Conservation (phyloP, 2,329 filamentous ascomycete species). For the Cyanodermella asteris region DNA sequence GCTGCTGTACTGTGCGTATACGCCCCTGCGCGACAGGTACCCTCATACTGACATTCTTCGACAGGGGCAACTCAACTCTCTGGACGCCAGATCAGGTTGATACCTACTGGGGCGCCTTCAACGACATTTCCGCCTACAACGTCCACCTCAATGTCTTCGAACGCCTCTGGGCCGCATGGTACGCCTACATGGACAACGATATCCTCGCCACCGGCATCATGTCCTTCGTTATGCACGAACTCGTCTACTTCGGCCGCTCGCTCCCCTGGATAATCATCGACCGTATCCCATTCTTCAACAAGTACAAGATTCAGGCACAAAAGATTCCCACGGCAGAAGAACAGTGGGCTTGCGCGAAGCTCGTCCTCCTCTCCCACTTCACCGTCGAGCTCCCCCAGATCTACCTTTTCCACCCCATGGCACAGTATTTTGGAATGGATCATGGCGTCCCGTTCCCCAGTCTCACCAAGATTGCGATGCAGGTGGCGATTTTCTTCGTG, state of each 20-base stretch:
- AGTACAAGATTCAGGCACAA: conserved; percentile 81
- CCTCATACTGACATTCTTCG: too few species aligned
- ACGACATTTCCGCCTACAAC: conserved; percentile 49
- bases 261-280: conserved; percentile 90
- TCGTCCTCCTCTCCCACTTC: conserved; percentile 88
- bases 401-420: conserved; percentile 94
- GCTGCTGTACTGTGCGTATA: too few species aligned
- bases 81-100: too few species aligned
- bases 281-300: conserved; percentile 63
- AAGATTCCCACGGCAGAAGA: conserved; percentile 86
- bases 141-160: conserved; percentile 70
- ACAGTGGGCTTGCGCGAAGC: conserved; percentile 81
- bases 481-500: conserved; percentile 86
- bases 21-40: too few species aligned
- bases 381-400: conserved; percentile 97
- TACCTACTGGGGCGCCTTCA: conserved; percentile 44
- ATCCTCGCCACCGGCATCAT: conserved; percentile 89
- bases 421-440: conserved; percentile 72
- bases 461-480: conserved; percentile 60
- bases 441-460: conserved; percentile 80
- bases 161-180: conserved; percentile 88
- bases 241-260: conserved; percentile 80
- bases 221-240: conserved; percentile 89
- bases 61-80: too few species aligned
- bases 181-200: conserved; percentile 96